Conservation (phyloP, 495 filamentous ascomycete species). For the Penicillium fimorum region DNA sequence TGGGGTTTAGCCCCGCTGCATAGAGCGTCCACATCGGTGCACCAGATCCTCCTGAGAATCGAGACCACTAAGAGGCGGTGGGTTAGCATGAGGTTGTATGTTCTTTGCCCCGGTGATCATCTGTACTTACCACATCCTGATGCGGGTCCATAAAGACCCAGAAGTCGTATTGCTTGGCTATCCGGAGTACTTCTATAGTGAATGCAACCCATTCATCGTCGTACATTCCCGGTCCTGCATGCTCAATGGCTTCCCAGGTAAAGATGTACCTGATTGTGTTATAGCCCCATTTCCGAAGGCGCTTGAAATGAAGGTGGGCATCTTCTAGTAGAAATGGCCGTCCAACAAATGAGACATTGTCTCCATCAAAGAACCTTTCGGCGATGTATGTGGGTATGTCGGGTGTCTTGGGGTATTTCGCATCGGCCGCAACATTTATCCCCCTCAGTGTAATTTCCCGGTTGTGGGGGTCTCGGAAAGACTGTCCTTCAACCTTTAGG, state of each 20-base stretch:
- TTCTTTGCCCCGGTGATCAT: background rate
- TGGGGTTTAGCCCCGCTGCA: slow-evolving; percentile 85
- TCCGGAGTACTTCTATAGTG: slow-evolving; percentile 78
- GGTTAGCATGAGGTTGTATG: slow-evolving; percentile 18
- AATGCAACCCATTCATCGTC: slow-evolving; percentile 92
- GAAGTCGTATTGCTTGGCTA: slow-evolving; percentile 88
- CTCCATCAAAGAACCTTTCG: slow-evolving; percentile 86
- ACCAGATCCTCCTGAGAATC: slow-evolving; percentile 90
- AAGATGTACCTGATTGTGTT: slow-evolving; percentile 96
- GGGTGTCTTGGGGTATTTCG: slow-evolving; percentile 71
- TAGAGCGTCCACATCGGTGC: slow-evolving; percentile 98
- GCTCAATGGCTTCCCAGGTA: slow-evolving; percentile 99
- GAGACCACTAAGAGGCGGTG: slow-evolving; percentile 67
- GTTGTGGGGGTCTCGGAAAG: slow-evolving; percentile 69
- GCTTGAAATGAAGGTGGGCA: slow-evolving; percentile 82
- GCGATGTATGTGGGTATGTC: slow-evolving; percentile 75
- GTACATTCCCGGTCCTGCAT: slow-evolving; percentile 87
- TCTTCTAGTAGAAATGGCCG: slow-evolving; percentile 81
- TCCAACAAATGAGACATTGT: slow-evolving; percentile 84
- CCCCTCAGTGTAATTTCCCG: slow-evolving; percentile 68
- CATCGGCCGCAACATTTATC: slow-evolving; percentile 67
- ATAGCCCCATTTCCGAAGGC: slow-evolving; percentile 84
- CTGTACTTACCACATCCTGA: slow-evolving; percentile 78
- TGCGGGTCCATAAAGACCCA: slow-evolving; percentile 98
- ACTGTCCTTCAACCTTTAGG: slow-evolving; percentile 76